A percentile compares a stretch with the other conserved stretches of the same genome.
Conservation (phyloP, 1,139 yeast genomes). For the Lodderomyces margitis region DNA sequence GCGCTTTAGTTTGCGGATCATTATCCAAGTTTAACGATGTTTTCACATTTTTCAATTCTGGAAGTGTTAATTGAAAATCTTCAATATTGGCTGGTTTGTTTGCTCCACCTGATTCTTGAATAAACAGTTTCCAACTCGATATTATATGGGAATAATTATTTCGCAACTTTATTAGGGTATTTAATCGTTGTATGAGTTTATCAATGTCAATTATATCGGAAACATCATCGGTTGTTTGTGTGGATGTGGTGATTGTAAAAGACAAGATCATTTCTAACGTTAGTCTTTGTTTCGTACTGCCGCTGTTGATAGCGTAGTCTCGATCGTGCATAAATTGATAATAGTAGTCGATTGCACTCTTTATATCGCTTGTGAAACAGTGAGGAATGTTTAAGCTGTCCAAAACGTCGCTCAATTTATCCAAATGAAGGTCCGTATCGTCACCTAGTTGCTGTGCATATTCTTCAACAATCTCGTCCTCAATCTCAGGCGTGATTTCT, state of each 20-base stretch:
- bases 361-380: slow-evolving; percentile 35
- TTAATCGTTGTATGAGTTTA: slow-evolving; percentile 30
- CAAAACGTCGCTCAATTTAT: slow-evolving; percentile 27
- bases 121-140: slow-evolving; percentile 37
- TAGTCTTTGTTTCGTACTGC: slow-evolving; percentile 22
- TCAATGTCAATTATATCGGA: slow-evolving; percentile 45
- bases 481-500: slow-evolving; percentile 19
- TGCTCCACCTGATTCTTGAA: slow-evolving; percentile 19
- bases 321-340: slow-evolving; percentile 25
- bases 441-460: slow-evolving; percentile 17
- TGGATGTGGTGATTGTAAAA: slow-evolving; percentile 28
- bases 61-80: slow-evolving; percentile 26
- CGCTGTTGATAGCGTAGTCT: slow-evolving; percentile 7
- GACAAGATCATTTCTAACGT: slow-evolving; percentile 28
- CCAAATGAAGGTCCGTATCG: slow-evolving; percentile 29
- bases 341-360: slow-evolving; percentile 32
- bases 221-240: slow-evolving; percentile 19
- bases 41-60: slow-evolving; percentile 34
- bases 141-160: slow-evolving; percentile 29
- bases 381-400: slow-evolving; percentile 27
- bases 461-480: slow-evolving; percentile 32
- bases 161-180: slow-evolving; percentile 34
- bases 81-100: slow-evolving; percentile 6
- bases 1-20: slow-evolving; percentile 18
- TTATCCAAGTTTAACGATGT: slow-evolving; percentile 27